Conservation (phyloP, 306 rosid genomes). For the Betula pendula region DNA sequence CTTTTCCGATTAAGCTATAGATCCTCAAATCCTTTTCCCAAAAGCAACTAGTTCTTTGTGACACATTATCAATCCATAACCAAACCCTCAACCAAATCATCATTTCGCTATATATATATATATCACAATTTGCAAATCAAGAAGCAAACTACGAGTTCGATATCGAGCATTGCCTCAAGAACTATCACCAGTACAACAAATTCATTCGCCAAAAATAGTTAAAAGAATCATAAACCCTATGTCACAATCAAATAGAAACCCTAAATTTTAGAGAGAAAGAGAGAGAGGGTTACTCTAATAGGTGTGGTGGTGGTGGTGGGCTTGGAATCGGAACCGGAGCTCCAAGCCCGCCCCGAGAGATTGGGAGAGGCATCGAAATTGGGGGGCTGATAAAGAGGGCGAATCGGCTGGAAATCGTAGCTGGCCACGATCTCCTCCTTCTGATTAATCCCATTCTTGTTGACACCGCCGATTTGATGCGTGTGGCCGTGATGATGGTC, state of each 20-base stretch:
- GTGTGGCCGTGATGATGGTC: not conserved
- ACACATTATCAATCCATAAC: no score
- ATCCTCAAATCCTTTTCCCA: not conserved
- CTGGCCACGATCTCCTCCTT: conserved; percentile 66
- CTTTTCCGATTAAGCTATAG: not conserved
- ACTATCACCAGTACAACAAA: not conserved
- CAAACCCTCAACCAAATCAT: no score
- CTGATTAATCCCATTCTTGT: conserved; percentile 41
- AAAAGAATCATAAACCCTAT: not conserved
- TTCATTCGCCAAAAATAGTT: not conserved
- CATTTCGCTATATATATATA: no score
- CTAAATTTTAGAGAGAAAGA: not conserved
- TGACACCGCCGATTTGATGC: conserved; percentile 36
- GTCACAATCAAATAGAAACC: not conserved
- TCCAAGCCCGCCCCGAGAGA: conserved; percentile 35
- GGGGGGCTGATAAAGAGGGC: conserved; percentile 36
- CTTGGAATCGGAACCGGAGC: conserved; percentile 65
- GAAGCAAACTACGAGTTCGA: not conserved
- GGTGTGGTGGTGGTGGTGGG: conserved; percentile 41
- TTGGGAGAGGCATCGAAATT: conserved; percentile 47
- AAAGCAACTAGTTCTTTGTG: not conserved
- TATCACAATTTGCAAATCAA: no score
- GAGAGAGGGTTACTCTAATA: conserved; percentile 42
- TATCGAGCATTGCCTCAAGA: not conserved
- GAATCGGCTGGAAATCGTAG: conserved; percentile 90